Base-by-base conservation (phyloP, 2,329 filamentous ascomycete genomes). In the Chrysoporthe puriensis region DNA sequence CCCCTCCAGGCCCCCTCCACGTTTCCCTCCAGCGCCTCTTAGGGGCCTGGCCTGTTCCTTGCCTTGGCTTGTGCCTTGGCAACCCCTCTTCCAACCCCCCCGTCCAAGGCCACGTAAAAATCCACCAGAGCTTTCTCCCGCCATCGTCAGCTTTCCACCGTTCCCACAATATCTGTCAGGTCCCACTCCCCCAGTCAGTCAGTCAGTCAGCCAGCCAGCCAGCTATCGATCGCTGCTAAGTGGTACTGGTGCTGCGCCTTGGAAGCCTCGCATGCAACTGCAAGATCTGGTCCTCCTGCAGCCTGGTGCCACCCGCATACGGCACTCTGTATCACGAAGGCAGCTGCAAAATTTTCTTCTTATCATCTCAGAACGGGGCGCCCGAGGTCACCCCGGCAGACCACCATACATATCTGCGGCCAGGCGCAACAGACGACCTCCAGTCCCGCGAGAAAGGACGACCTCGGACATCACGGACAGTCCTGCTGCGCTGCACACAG, bases 241-340 rank as follows among this genome's bases (percentile, higher is more conserved):
- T 26, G 26, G 58, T 32, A 32, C 59, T 40, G 43, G 44, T 48
- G 60, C 46, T 62, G 60, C 60, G 46, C 61, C 61, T 63, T 56
- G 61, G 61, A 54, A 40, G 18, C 34, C 54, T 57, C 26, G 46
- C 59, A 54, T 48, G 43, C 54, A n/a, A 11, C 36, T 63, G 61
- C 61, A 63, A 52, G 48, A 63, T 50, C 32, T 13, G 42, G 60
- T 34, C 44, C 26, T 21, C 21, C 61, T 56, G 61, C 48, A 63
- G 61, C 61, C 50, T 32, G 21, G 61, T 36, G 34, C 44, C 46
- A 63, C 34, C 61, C 36, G 48, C 60, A 62, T 32, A 21, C 43
- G n/a, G 61, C 26, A 32, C 18, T 42, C 14, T 43, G 48, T 26
- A 43, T 63, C 34, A 72, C 56, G 67, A 72, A 62, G 69, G 57